Conservation (phyloP, 2,329 filamentous ascomycete species). For the Elsinoe arachidis region DNA sequence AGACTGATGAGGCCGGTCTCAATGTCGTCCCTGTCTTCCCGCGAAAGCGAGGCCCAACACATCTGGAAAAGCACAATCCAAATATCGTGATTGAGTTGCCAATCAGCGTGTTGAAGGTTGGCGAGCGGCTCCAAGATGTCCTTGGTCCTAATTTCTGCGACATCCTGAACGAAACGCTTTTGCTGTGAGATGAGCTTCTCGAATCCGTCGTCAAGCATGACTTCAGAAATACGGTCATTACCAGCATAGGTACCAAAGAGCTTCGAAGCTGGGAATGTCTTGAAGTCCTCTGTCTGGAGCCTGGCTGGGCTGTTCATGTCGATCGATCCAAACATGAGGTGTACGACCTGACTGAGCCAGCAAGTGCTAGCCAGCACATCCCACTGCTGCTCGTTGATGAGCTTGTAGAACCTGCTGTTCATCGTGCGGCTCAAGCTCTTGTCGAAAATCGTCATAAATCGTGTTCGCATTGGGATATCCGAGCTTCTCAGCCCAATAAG, state of each 20-base stretch:
- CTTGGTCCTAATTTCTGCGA: constrained; percentile 76
- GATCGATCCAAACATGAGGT: constrained; percentile 81
- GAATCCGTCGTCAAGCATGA: constrained; percentile 74
- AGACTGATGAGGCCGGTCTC: constrained; percentile 86
- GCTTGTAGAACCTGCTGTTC: constrained; percentile 78
- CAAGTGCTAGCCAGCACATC: constrained; percentile 90
- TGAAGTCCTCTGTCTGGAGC: constrained; percentile 77
- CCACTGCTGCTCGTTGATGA: constrained; percentile 91
- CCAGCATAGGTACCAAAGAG: constrained; percentile 65
- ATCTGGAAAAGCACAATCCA: constrained; percentile 90
- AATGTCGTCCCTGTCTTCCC: constrained; percentile 81
- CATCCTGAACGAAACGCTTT: constrained; percentile 71
- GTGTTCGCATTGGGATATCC: constrained; percentile 92
- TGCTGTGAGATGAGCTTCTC: constrained; percentile 72
- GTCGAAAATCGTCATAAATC: constrained; percentile 95
- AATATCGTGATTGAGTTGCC: constrained; percentile 71
- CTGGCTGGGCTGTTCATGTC: constrained; percentile 74
- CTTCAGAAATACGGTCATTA: constrained; percentile 53
- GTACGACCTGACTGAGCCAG: constrained; percentile 92
- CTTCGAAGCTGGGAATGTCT: constrained; percentile 62
- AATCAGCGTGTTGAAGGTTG: constrained; percentile 86
- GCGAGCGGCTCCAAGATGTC: constrained; percentile 84
- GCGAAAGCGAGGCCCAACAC: constrained; percentile 80
- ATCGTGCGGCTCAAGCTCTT: constrained; percentile 88
- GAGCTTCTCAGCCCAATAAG: constrained; percentile 87